phyloP scores from a whole-genome alignment of 2,329 filamentous ascomycete genomes.

The Pseudonectria buxi region DNA sequence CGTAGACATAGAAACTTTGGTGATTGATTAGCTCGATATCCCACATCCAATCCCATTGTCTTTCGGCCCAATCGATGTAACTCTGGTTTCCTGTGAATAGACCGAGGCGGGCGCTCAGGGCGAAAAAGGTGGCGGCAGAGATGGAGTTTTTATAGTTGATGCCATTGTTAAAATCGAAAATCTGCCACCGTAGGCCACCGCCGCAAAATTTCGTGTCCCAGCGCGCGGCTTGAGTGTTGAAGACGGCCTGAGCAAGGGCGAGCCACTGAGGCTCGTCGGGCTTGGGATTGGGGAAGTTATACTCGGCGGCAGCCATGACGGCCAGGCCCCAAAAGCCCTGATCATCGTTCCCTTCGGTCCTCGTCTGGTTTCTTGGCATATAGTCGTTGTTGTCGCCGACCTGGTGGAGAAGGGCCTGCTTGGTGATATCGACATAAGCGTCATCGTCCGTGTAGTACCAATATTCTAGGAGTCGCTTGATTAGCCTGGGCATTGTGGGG shows the following conservation, averaged over 20 bases:
- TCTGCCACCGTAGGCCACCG: conserved; percentile 81
- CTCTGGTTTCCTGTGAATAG: conserved; percentile 71
- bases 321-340: conserved; percentile 69
- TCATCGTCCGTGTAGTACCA: conserved; percentile 76
- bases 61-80: conserved; percentile 72
- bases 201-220: conserved; percentile 65
- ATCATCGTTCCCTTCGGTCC: conserved; percentile 66
- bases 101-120: conserved; percentile 60
- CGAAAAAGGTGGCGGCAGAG: conserved; percentile 57
- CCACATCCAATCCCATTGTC: conserved; percentile 63
- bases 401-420: conserved; percentile 66
- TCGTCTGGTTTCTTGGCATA: conserved; percentile 68
- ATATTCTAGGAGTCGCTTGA: conserved; percentile 47
- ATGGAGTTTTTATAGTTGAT: conserved; percentile 71
- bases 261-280: conserved; percentile 58
- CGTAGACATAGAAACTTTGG: conserved; percentile 53
- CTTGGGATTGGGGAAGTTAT: conserved; percentile 55
- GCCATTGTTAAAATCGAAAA: conserved; percentile 74
- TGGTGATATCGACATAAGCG: conserved; percentile 61
- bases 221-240: conserved; percentile 68
- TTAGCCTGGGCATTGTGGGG: neutral
- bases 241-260: conserved; percentile 69
- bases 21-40: conserved; percentile 49
- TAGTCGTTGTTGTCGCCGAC: conserved; percentile 66
- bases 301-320: conserved; percentile 64